phyloP scores from a whole-genome alignment of 164 flowering plant species.

The Annona squamosa region DNA sequence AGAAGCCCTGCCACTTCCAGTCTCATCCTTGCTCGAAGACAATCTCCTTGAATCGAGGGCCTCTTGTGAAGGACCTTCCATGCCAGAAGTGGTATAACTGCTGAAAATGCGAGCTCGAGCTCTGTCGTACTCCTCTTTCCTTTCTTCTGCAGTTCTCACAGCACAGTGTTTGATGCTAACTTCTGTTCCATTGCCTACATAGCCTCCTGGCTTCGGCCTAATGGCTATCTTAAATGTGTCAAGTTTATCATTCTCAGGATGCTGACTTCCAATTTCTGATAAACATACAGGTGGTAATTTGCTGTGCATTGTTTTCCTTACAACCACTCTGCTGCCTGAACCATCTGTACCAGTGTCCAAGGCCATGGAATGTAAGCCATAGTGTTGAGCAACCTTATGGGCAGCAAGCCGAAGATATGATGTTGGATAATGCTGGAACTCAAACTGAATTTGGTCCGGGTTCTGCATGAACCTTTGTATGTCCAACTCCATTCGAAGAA shows the following conservation, averaged over 20 bases:
- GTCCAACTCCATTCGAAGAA: conserved; percentile 89
- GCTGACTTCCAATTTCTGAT: conserved; percentile 66
- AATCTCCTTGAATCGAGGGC: conserved; percentile 25
- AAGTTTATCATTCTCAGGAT: conserved; percentile 48
- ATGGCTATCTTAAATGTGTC: conserved; percentile 61
- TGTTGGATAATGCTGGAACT: conserved; percentile 81
- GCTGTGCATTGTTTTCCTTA: conserved; percentile 51
- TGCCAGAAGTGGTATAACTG: conserved; percentile 34
- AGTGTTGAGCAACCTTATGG: conserved; percentile 93
- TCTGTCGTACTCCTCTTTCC: conserved; percentile 89
- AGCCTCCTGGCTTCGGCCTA: conserved; percentile 45
- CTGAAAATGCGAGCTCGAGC: conserved; percentile 95
- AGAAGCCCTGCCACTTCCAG: conserved; percentile 27
- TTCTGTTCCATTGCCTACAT: conserved; percentile 30
- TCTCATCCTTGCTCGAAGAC: conserved; percentile 36
- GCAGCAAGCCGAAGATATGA: conserved; percentile 95
- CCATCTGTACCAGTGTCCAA: conserved; percentile 58
- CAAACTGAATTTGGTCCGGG: conserved; percentile 60
- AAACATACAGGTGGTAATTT: conserved; percentile 60
- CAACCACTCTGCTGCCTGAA: conserved; percentile 52
- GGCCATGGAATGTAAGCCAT: conserved; percentile 70
- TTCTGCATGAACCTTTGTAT: conserved; percentile 75
- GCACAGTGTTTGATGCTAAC: conserved; percentile 32
- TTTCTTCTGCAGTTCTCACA: conserved; percentile 73
- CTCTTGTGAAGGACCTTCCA: conserved; percentile 31